phyloP scores from a whole-genome alignment of 768 basidiomycete species.

The Dictyophora rubrovolvata region DNA sequence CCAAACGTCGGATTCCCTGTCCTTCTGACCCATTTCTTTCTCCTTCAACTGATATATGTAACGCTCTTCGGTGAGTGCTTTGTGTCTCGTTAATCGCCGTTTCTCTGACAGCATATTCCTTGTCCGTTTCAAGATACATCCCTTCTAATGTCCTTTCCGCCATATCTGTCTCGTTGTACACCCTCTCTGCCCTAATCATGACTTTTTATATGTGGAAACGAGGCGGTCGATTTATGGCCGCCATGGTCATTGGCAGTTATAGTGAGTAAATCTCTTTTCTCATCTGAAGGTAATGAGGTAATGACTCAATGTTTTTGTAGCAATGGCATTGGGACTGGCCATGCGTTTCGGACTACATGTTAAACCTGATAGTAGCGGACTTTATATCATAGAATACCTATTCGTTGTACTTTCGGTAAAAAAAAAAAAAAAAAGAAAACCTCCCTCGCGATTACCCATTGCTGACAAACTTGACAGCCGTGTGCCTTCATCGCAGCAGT shows the following conservation, averaged over 20 bases:
- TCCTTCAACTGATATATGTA: conserved; percentile 4
- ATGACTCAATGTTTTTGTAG: conserved; percentile 21
- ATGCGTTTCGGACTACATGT: conserved; percentile 45
- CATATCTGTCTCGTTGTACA: conserved; percentile 34
- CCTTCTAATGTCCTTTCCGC: conserved; percentile 41
- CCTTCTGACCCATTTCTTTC: conserved; percentile 30
- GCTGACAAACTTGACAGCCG: conserved; percentile 30
- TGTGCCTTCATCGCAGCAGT: conserved; percentile 67
- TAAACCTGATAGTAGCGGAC: conserved; percentile 39
- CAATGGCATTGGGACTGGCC: conserved; percentile 46
- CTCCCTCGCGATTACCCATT: background rate
- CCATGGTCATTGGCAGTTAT: conserved; percentile 52
- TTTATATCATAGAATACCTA: conserved; percentile 49
- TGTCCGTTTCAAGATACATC: conserved; percentile 32
- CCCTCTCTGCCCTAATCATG: conserved; percentile 34
- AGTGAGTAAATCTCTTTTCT: conserved; percentile 25
- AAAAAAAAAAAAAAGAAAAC: background rate
- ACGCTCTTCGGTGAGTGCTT: conserved; percentile 4
- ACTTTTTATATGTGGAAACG: conserved; percentile 31
- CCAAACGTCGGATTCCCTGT: conserved; percentile 1
- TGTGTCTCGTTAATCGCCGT: background rate
- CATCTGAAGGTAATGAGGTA: too few species aligned
- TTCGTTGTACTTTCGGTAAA: conserved; percentile 51
- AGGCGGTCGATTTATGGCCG: conserved; percentile 49
- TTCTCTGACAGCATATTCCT: background rate